Base-by-base conservation (phyloP, 371 early-diverging fungal genomes). In the Circinella minor region DNA sequence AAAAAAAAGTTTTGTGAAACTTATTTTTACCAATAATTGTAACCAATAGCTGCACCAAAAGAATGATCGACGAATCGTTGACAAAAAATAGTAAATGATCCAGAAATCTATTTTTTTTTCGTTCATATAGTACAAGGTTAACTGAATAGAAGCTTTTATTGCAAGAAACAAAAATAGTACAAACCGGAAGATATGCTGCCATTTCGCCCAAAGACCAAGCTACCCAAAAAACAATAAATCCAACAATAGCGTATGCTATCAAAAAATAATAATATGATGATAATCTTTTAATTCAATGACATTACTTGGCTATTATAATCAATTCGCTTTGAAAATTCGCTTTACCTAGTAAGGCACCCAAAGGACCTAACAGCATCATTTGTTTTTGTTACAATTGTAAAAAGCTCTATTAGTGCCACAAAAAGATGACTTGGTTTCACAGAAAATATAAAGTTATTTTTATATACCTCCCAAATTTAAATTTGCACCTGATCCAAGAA, bases 191-290 rank as follows among this genome's bases (percentile, higher is more conserved):
- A 68, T 81, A 85, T 0, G 85, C 75, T 18, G 94, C 87, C 93
- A 97, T 93, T 76, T 96, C 96, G 59, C 95, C 96, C 64, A 97
- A 79, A 36, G 92, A 91, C 36, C 90, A 91, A 66, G 93, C 87
- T 14, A 95, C 89, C 78, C 90, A 93, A 72, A 86, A 95, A 4
- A 96, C 94, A 84, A 95, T 89, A 8, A 90, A 79, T 7, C 95
- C 95, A 47, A 93, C 89, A 36, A 92, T 69, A 10, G 75, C 66
- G 70, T 93, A 97, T 5, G 95, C 93, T 70, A 15, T 43, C 11
- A 11, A 43, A 3, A 43, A 43, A 9, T 9, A 11, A 43, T 9
- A 43, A 11, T 9, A 43, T 6, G 43, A 43, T 43, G 27, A 27
- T 27, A 27, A 27, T 2, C 27, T 27, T 27, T 27, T 27, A 27